Base-by-base conservation (phyloP, 371 early-diverging fungal species). In the Blyttiomyces sp. region DNA sequence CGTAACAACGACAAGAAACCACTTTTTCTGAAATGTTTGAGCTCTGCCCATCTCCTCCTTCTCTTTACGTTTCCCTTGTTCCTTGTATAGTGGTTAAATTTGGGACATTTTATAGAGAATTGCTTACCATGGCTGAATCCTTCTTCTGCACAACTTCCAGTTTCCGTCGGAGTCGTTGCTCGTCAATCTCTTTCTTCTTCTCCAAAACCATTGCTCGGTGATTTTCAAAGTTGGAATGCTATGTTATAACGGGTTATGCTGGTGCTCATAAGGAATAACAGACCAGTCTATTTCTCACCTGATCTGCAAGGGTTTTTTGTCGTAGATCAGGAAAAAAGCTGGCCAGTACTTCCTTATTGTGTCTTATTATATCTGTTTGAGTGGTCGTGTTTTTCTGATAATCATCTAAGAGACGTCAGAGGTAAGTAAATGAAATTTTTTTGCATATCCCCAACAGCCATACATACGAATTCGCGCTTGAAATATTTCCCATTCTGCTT, bases 401-500 rank as follows among this genome's bases (percentile, higher is more conserved):
- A 31, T 63, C 66, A 34, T 49, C 73, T 70, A 45, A 43, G 44
- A 51, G 9, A 4, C 52, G 36, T 1, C 3, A 3, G n/a, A 23
- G 54, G 33, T 43, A 32, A 4, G 27, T 53, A 13, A 24, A 43
- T 26, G 23, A 32, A 6, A n/a, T 6, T 35, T 5, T 5, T 24
- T 9, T 24, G n/a, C 39, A 21, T 6, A 9, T 11, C 9, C 31
- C 24, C 16, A 34, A 39, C 17, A n/a, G 24, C 48, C 32, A 43
- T 36, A 24, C 54, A 26, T 56, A 69, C 69, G 5, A 21, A 75
- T 72, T 58, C 60, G 51, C 11, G 60, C 55, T 43, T 79, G 75
- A 49, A 79, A 71, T 13, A 66, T 61, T 42, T 79, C 80, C 80
- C 80, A 79, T 36, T 79, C 75, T 5, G 60, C 55, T 33, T 72